These are phyloP conservation scores for Termitomyces sp. DNA, from an alignment of 768 basidiomycete genomes.

Conservation along the genomic window DNA sequence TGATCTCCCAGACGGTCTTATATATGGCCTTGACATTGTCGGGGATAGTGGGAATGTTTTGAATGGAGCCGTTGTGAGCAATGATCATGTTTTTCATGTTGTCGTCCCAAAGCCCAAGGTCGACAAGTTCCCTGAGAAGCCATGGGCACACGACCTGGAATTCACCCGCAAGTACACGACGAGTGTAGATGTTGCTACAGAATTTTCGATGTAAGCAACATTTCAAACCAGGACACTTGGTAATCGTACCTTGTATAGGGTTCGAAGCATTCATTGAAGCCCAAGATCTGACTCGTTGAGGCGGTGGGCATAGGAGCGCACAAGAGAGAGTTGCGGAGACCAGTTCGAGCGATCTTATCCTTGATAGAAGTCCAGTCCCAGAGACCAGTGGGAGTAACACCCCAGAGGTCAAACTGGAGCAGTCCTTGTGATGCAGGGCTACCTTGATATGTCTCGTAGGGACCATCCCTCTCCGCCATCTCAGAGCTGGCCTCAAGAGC, in stretches of 20 bases:
- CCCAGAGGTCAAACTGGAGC: slow-evolving; percentile 96
- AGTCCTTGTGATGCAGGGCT: slow-evolving; percentile 87
- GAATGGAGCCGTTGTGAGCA: slow-evolving; percentile 87
- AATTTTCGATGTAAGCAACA: slow-evolving; percentile 10
- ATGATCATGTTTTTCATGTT: slow-evolving; percentile 99
- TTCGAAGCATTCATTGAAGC: slow-evolving; percentile 99
- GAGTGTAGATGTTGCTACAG: slow-evolving; percentile 94
- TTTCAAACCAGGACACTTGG: neutral
- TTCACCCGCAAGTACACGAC: slow-evolving; percentile 98
- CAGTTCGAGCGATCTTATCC: slow-evolving; percentile 76
- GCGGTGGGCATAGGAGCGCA: slow-evolving; percentile 99
- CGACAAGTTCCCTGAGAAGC: slow-evolving; percentile 97
- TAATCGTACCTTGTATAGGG: slow-evolving; percentile 85
- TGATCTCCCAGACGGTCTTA: slow-evolving; percentile 99
- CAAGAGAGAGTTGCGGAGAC: slow-evolving; percentile 87
- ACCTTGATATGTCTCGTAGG: slow-evolving; percentile 88
- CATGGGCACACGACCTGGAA: slow-evolving; percentile 99
- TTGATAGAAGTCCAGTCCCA: slow-evolving; percentile 95
- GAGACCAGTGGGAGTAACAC: slow-evolving; percentile 78
- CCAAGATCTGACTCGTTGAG: slow-evolving; percentile 96
- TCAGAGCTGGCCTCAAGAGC: slow-evolving; percentile 90
- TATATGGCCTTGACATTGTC: slow-evolving; percentile 95
- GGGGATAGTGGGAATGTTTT: slow-evolving; percentile 86
- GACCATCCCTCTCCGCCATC: slow-evolving; percentile 72
- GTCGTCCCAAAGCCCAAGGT: slow-evolving; percentile 94